Conservation (phyloP, 371 early-diverging fungal genomes). For the Aphelidium insulamus region DNA sequence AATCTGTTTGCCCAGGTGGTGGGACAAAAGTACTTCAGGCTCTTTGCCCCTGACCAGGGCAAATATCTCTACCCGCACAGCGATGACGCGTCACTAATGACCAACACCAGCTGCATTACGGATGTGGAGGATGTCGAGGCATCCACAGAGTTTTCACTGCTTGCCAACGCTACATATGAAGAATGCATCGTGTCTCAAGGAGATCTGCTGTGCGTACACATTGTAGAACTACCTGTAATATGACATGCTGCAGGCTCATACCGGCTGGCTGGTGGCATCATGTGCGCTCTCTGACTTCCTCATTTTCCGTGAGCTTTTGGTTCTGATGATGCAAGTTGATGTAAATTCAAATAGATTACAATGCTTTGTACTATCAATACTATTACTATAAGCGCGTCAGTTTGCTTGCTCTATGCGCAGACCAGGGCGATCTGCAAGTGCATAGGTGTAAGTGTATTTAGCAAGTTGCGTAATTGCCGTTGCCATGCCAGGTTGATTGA, state of each 20-base stretch:
- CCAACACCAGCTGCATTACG: conserved; percentile 52
- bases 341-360: too few relatives aligned
- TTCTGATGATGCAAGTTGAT: too few relatives aligned
- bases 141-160: conserved; percentile 18
- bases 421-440: too few relatives aligned
- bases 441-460: too few relatives aligned
- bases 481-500: too few relatives aligned
- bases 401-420: too few relatives aligned
- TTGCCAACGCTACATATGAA: conserved; percentile 27
- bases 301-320: conserved; percentile 77
- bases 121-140: conserved; percentile 42
- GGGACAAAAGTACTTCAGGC: conserved; percentile 51
- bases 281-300: conserved; percentile 46
- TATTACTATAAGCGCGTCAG: too few relatives aligned
- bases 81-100: conserved; percentile 18
- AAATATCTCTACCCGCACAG: conserved; percentile 28
- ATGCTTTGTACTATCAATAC: too few relatives aligned
- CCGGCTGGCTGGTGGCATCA: conserved; percentile 78
- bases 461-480: too few relatives aligned
- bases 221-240: background rate
- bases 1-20: conserved; percentile 74
- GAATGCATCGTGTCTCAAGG: conserved; percentile 54
- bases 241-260: background rate
- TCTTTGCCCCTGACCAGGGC: conserved; percentile 40
- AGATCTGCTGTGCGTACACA: conserved; percentile 52